phyloP scores from a whole-genome alignment of 2,329 filamentous ascomycete genomes.

The Ilyonectria sp. region DNA sequence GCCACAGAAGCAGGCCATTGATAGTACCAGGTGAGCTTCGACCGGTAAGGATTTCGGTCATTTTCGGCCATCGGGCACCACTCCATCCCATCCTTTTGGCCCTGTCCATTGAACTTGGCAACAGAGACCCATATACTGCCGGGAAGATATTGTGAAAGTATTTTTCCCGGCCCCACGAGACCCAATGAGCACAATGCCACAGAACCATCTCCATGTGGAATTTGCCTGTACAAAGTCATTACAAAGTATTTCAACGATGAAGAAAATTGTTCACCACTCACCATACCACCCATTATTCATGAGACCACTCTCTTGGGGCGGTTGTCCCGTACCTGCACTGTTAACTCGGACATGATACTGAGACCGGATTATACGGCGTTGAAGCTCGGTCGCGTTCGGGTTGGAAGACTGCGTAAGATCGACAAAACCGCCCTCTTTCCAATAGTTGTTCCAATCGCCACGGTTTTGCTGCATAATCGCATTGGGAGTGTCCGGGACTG shows the following conservation, averaged over 20 bases:
- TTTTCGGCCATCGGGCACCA: slow-evolving; percentile 61
- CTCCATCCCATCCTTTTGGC: slow-evolving; percentile 59
- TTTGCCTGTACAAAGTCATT: slow-evolving; percentile 45
- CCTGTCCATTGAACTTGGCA: slow-evolving; percentile 55
- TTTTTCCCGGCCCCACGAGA: slow-evolving; percentile 56
- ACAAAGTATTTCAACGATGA: too few species aligned
- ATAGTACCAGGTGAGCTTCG: slow-evolving; percentile 65
- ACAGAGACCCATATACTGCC: slow-evolving; percentile 63
- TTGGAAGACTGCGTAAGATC: slow-evolving; percentile 56
- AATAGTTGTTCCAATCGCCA: slow-evolving; percentile 53
- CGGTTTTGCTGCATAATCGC: slow-evolving; percentile 45
- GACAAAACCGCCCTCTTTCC: slow-evolving; percentile 59
- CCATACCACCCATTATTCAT: slow-evolving; percentile 65
- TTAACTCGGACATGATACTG: slow-evolving; percentile 62
- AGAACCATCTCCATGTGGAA: slow-evolving; percentile 62
- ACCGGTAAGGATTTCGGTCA: slow-evolving; percentile 47
- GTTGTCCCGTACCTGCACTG: slow-evolving; percentile 53
- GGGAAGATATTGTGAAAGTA: slow-evolving; percentile 57
- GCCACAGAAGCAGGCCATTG: slow-evolving; percentile 74
- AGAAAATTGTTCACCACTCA: slow-evolving; percentile 5
- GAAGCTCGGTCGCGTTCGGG: slow-evolving; percentile 57
- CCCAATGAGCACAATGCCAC: slow-evolving; percentile 60
- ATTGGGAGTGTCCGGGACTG: slow-evolving; percentile 43
- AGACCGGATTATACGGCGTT: slow-evolving; percentile 60
- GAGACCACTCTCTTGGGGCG: slow-evolving; percentile 61